A percentile compares a stretch with the other conserved stretches of the same genome.
Conservation (phyloP, 192 early-diverging fungal species). For the Polychytrium aggregatum region DNA sequence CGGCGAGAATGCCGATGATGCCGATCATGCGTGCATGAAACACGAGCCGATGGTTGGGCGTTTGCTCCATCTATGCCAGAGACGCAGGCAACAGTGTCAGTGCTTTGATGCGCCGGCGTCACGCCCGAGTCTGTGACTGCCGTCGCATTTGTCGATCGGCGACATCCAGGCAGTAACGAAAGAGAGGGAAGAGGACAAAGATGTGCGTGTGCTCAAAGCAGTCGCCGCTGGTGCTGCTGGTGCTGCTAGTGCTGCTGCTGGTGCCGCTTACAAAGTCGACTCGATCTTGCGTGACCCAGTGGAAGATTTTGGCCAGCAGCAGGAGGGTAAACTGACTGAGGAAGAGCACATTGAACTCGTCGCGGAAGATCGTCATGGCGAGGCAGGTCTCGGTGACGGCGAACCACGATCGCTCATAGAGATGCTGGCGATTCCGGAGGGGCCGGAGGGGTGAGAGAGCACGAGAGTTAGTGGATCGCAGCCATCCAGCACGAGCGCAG, state of each 20-base stretch:
- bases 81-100: background rate
- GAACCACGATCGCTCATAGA: slow-evolving; percentile 98
- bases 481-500: no score
- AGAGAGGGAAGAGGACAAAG: no score
- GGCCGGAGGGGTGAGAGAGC: no score
- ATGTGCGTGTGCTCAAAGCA: no score
- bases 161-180: slow-evolving; percentile 10
- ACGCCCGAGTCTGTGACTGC: background rate
- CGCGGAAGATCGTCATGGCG: slow-evolving; percentile 90
- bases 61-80: slow-evolving; percentile 76
- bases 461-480: no score
- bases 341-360: slow-evolving; percentile 85
- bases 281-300: slow-evolving; percentile 89
- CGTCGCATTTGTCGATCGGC: no score
- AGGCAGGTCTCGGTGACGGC: slow-evolving; percentile 93
- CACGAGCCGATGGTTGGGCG: slow-evolving; percentile 42
- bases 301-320: slow-evolving; percentile 87
- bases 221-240: no score
- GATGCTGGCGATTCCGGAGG: slow-evolving; percentile 42
- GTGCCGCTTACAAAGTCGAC: slow-evolving; percentile 81
- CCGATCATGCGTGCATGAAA: slow-evolving; percentile 66
- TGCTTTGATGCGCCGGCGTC: background rate
- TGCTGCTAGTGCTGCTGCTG: no score
- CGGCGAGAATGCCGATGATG: slow-evolving; percentile 53
- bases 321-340: slow-evolving; percentile 76